Evolutionary conservation across 202 grass and related monocot species (phyloP).

Genomic region (Thinopyrum obtusiflorum): DNA sequence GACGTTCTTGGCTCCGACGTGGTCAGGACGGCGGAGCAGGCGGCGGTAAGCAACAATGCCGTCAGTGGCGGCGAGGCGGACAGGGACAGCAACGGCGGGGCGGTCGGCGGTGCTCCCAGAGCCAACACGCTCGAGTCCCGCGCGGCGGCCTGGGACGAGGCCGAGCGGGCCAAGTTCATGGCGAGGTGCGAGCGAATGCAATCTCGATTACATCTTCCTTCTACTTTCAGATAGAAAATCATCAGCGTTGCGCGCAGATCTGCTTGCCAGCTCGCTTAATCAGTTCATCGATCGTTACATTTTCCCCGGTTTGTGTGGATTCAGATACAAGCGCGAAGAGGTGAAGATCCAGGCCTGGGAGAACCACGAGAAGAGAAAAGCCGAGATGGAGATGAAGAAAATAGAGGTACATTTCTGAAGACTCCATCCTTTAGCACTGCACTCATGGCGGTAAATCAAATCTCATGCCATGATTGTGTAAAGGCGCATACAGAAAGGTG

Average conservation of each 20-base stretch:
- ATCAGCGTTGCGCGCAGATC: neutral
- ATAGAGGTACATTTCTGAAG: constrained; percentile 45
- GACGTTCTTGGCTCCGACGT: neutral
- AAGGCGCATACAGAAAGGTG: neutral
- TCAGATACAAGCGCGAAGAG: constrained; percentile 82
- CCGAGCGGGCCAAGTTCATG: constrained; percentile 77
- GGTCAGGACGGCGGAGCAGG: neutral
- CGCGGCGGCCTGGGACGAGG: constrained; percentile 80
- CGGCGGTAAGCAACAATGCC: neutral
- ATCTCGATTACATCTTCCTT: neutral
- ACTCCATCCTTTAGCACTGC: neutral
- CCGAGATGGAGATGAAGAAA: constrained; percentile 83
- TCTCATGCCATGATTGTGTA: neutral
- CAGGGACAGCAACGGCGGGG: neutral
- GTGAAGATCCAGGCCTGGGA: constrained; percentile 94
- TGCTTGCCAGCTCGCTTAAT: neutral
- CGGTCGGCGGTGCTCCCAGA: neutral
- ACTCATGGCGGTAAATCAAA: neutral
- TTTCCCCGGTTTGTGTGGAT: neutral
- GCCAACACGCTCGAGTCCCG: constrained; percentile 60
- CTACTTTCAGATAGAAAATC: neutral
- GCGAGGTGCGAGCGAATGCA: constrained; percentile 42
- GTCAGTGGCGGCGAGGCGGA: neutral
- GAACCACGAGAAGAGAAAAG: constrained; percentile 87
- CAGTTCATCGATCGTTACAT: neutral